These are phyloP conservation scores for Suillus subalutaceus DNA, from an alignment of 768 basidiomycete genomes.

Conservation along the genomic window DNA sequence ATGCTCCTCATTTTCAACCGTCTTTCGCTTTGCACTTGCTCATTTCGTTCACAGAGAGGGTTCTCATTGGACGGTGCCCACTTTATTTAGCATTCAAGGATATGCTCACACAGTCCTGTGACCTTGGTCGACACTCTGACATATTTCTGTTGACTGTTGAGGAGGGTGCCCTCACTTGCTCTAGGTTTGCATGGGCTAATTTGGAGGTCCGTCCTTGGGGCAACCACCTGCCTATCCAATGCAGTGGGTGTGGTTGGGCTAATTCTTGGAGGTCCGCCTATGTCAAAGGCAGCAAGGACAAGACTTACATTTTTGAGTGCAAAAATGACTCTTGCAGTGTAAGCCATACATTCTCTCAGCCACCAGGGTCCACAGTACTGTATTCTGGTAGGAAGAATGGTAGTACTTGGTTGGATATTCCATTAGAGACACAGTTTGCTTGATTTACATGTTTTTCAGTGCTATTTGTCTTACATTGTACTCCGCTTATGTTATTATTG, in stretches of 20 bases:
- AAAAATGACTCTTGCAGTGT: not conserved
- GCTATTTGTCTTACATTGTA: not conserved
- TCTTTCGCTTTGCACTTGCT: not conserved
- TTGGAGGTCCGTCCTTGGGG: not conserved
- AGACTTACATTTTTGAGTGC: constrained; percentile 1
- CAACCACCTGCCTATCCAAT: constrained; percentile 3
- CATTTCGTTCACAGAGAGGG: not conserved
- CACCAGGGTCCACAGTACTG: not conserved
- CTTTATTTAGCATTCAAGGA: not conserved
- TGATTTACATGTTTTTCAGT: not conserved
- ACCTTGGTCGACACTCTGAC: not conserved
- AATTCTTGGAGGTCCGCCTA: not conserved
- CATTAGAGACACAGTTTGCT: not conserved
- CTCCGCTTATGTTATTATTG: not conserved
- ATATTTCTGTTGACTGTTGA: not conserved
- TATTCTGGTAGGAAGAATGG: constrained; percentile 1
- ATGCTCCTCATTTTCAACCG: not conserved
- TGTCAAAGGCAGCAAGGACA: not conserved
- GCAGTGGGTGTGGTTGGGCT: constrained; percentile 1
- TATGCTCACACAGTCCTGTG: not conserved
- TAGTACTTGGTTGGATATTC: constrained; percentile 3
- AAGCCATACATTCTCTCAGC: not conserved
- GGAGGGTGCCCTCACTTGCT: not conserved
- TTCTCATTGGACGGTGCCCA: not conserved
- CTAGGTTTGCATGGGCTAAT: constrained; percentile 5